Percentiles rank a stretch among this genome's conserved stretches.
Evolutionary conservation across 345 rosid species (phyloP).

Genomic region (Hevea brasiliensis): DNA sequence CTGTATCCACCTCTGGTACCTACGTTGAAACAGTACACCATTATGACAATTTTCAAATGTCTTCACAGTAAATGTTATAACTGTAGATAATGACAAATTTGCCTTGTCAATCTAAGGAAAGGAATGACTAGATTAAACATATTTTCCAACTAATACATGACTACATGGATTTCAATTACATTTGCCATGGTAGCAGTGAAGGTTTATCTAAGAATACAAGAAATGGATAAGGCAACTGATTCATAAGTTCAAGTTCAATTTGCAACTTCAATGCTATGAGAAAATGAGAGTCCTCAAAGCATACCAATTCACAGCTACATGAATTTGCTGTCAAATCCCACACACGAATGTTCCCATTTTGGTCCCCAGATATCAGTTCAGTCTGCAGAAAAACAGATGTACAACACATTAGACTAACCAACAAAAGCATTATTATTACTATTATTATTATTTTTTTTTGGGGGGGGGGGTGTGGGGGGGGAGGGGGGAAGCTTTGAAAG

Average conservation of each 20-base stretch:
- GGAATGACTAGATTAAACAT: background rate
- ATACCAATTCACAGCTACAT: constrained; percentile 94
- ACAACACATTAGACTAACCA: constrained; percentile 8
- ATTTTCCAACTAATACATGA: background rate
- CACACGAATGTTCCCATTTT: constrained; percentile 91
- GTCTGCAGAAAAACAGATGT: constrained; percentile 51
- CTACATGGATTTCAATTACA: no score
- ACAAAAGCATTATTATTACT: background rate
- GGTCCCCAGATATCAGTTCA: constrained; percentile 93
- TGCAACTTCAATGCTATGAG: background rate
- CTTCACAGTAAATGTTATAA: background rate
- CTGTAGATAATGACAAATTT: background rate
- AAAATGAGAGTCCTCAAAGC: constrained; percentile 11
- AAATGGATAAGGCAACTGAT: background rate
- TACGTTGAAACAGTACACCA: constrained; percentile 24
- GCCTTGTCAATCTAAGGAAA: background rate
- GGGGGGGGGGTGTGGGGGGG: no score
- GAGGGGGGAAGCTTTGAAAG: no score
- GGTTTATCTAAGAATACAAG: background rate
- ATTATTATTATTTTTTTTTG: no score
- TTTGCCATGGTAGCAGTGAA: background rate
- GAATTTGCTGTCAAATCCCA: constrained; percentile 97
- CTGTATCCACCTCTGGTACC: constrained; percentile 93
- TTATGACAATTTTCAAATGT: background rate
- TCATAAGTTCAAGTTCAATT: no score